phyloP scores from a whole-genome alignment of 1,284 basidiomycete genomes.

The Trichosporon coremiiforme region DNA sequence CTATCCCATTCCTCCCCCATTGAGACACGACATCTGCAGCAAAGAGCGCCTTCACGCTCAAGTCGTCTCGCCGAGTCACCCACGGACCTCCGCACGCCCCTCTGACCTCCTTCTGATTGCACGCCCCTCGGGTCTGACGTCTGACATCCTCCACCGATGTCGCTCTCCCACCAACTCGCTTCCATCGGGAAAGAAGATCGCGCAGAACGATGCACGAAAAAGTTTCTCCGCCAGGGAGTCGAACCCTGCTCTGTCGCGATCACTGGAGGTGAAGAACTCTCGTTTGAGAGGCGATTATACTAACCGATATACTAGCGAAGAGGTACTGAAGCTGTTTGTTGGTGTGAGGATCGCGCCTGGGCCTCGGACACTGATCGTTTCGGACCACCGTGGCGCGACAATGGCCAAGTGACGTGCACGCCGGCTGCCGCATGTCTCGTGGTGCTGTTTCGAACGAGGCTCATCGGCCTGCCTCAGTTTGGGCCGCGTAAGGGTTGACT shows the following conservation, averaged over 20 bases:
- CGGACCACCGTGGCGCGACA: too few relatives aligned
- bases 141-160: too few relatives aligned
- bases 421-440: too few relatives aligned
- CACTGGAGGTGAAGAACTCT: background rate
- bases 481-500: too few relatives aligned
- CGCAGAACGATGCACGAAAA: too few relatives aligned
- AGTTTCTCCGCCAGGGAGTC: background rate
- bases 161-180: too few relatives aligned
- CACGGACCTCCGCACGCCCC: background rate
- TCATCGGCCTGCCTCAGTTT: too few relatives aligned
- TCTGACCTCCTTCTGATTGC: background rate
- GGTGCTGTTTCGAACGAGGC: too few relatives aligned
- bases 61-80: background rate
- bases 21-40: too few relatives aligned
- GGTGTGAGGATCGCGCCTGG: background rate
- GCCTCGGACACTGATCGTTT: too few relatives aligned
- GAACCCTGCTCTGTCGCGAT: conserved; percentile 19
- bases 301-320: conserved; percentile 20
- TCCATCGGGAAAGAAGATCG: too few relatives aligned
- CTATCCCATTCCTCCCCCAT: background rate
- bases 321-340: background rate
- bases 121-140: background rate
- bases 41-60: background rate
- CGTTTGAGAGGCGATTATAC: conserved; percentile 18
- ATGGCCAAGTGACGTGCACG: too few relatives aligned